Evolutionary conservation across 345 rosid genomes (phyloP), one percentile per base, ranked within the genome.

Genomic region (Punica granatum): DNA sequence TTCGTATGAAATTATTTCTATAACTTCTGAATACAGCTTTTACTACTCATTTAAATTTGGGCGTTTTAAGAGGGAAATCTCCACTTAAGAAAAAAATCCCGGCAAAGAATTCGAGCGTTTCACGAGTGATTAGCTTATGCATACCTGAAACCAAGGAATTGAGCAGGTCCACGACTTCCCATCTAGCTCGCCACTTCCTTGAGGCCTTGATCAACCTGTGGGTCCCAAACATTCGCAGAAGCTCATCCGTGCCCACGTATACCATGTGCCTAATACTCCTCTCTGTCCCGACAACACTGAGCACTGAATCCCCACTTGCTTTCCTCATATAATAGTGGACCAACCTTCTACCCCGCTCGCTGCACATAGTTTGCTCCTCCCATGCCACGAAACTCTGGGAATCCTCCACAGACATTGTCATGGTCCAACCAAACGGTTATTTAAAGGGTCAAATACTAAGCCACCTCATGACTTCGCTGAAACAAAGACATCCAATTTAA

Each of bases 181-280:
- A 65, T 54, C 84, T 76, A n/a, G 84, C 75, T 67, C 81, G 75
- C 88, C 86, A 82, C 70, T 80, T 82, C 6, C 33, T 42, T 42
- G 62, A 37, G 4, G 71, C 41, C 36, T 75, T 65, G 67, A 79
- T 68, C 56, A 36, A 42, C 18, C 48, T 37, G 37, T 61, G 61
- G 54, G 81, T 31, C 7, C 81, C 83, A 32, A 66, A 80, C 25
- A 41, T 39, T 70, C 60, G 60, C 44, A 76, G 30, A 30, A 84
- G 78, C 69, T 78, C 81, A 33, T 71, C 74, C 0, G 83, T 54
- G 30, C 72, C 78, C 0, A 77, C 79, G 71, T 81, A 84, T 56
- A 74, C 61, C 88, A 81, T 84, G 72, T 84, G 86, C 78, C 88
- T 76, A 44, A 82, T 68, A 66, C 86, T 81, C 77, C 84, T 78